A percentile compares a stretch with the other conserved stretches of the same genome.
These are phyloP conservation scores for Cordyceps farinosa DNA, from an alignment of 2,329 filamentous ascomycete genomes.

Conservation along the genomic window DNA sequence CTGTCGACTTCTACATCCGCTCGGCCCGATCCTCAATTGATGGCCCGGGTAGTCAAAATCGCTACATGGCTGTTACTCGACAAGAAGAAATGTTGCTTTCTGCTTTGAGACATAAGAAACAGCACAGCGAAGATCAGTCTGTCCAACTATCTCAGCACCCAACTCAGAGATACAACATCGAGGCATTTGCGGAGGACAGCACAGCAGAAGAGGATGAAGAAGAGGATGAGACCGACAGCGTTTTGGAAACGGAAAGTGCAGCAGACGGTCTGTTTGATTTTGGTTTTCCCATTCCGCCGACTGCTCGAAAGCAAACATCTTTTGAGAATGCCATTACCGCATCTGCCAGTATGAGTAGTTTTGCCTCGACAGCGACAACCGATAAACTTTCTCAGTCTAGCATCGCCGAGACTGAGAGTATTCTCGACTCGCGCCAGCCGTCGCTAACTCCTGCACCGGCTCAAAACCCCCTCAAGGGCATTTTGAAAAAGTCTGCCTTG, in stretches of 20 bases:
- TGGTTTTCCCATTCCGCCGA: slow-evolving; percentile 35
- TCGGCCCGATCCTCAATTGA: slow-evolving; percentile 37
- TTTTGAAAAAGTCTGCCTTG: slow-evolving; percentile 22
- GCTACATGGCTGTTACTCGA: slow-evolving; percentile 55
- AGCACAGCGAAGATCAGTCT: slow-evolving; percentile 49
- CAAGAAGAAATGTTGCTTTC: slow-evolving; percentile 58
- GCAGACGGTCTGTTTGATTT: slow-evolving; percentile 30
- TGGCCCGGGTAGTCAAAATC: slow-evolving; percentile 30
- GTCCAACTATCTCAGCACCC: slow-evolving; percentile 41
- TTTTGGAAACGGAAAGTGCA: slow-evolving; percentile 24
- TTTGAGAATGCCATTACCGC: slow-evolving; percentile 7
- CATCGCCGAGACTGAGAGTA: not conserved
- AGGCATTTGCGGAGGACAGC: not conserved
- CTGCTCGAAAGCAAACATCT: slow-evolving; percentile 24
- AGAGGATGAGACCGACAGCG: not conserved
- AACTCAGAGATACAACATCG: slow-evolving; percentile 17
- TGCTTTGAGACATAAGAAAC: slow-evolving; percentile 54
- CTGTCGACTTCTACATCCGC: slow-evolving; percentile 47
- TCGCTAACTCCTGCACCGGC: not conserved
- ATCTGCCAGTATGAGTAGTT: not conserved
- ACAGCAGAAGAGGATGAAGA: not conserved
- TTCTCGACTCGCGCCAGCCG: not conserved
- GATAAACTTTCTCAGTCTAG: slow-evolving; percentile 7
- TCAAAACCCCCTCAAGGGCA: not conserved
- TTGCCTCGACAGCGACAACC: not conserved